These are phyloP conservation scores for Colletotrichum viniferum DNA, from an alignment of 2,329 filamentous ascomycete species.

Conservation along the genomic window DNA sequence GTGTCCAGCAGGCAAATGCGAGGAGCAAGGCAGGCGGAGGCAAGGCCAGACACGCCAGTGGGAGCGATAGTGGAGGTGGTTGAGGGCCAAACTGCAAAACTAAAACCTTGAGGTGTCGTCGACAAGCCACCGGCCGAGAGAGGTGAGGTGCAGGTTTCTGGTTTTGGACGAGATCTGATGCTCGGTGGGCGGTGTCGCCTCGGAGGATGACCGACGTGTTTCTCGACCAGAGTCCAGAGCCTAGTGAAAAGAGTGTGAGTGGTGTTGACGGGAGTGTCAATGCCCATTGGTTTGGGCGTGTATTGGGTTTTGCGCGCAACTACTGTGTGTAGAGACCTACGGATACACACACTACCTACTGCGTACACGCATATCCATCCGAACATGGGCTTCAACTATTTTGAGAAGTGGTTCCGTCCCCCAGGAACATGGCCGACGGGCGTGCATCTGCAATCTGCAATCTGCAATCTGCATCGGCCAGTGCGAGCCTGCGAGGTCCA, in stretches of 20 bases:
- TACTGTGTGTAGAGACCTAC: neutral
- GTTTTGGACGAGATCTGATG: neutral
- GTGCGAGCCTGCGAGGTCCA: neutral
- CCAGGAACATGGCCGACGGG: slow-evolving; percentile 9
- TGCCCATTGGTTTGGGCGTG: neutral
- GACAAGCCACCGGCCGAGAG: neutral
- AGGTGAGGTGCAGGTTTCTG: neutral
- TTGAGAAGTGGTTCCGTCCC: neutral
- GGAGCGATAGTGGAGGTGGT: slow-evolving; percentile 12
- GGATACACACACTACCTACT: neutral
- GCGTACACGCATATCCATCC: neutral
- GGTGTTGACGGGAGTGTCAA: neutral
- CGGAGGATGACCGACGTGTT: slow-evolving; percentile 11
- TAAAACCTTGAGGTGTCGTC: neutral
- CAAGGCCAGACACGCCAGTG: neutral
- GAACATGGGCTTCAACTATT: neutral
- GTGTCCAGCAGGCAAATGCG: neutral
- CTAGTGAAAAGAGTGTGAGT: neutral
- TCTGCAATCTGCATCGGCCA: neutral
- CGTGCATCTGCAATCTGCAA: neutral
- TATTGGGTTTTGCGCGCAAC: neutral
- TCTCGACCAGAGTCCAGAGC: neutral
- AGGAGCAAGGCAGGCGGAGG: neutral
- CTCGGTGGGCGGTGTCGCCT: neutral
- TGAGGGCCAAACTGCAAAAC: neutral